A percentile compares a stretch with the other conserved stretches of the same genome.
These are phyloP conservation scores for Amphirosellinia nigrospora DNA, from an alignment of 495 filamentous ascomycete species.

Conservation along the genomic window DNA sequence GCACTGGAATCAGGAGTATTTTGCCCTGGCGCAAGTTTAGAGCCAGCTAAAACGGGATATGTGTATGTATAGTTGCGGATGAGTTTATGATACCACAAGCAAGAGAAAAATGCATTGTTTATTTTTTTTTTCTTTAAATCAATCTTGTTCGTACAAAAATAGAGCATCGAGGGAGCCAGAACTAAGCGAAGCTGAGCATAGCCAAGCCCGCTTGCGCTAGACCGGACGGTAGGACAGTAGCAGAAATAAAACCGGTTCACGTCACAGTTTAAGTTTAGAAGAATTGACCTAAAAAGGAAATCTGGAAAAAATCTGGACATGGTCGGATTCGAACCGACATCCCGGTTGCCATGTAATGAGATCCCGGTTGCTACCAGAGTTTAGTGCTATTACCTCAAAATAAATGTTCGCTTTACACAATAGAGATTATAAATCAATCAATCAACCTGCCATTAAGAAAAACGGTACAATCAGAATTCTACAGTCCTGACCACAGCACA, in stretches of 20 bases:
- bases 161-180: not conserved
- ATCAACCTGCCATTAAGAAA: slow-evolving; percentile 1
- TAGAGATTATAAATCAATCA: slow-evolving; percentile 6
- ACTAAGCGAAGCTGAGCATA: too few relatives aligned
- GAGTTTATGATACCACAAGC: slow-evolving; percentile 13
- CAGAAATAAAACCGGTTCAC: too few relatives aligned
- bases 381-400: not conserved
- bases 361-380: slow-evolving; percentile 20
- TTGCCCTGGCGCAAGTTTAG: not conserved
- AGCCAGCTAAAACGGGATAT: not conserved
- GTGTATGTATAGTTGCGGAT: not conserved
- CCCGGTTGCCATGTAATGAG: slow-evolving; percentile 19
- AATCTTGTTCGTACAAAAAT: not conserved
- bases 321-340: slow-evolving; percentile 22
- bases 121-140: slow-evolving; percentile 1
- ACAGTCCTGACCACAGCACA: not conserved
- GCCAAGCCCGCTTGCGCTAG: too few relatives aligned
- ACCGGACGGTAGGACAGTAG: too few relatives aligned
- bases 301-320: slow-evolving; percentile 21
- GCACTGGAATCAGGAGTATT: not conserved
- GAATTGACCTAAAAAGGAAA: slow-evolving; percentile 21
- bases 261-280: not conserved
- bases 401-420: slow-evolving; percentile 5
- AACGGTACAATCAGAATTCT: not conserved
- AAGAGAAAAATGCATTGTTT: not conserved